Evolutionary conservation across 2,329 filamentous ascomycete genomes (phyloP).

Genomic region (Aplosporella prunicola): DNA sequence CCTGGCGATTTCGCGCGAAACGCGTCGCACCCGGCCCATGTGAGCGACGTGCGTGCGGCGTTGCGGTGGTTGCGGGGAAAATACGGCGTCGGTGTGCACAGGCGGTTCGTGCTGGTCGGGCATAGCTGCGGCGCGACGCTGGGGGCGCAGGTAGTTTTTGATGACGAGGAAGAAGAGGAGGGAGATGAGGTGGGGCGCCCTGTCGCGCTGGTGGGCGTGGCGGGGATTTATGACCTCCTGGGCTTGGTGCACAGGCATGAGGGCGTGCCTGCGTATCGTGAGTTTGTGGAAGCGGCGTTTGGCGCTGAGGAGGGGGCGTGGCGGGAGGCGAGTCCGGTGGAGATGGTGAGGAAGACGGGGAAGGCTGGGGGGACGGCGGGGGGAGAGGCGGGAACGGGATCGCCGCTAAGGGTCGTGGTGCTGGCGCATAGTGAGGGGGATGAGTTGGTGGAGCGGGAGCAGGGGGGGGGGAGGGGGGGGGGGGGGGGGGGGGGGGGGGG

Average conservation of each 20-base stretch:
- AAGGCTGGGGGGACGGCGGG: conserved; percentile 3
- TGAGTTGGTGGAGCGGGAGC: conserved; percentile 44
- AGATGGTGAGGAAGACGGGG: conserved; percentile 31
- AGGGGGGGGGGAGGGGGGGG: conserved; percentile 48
- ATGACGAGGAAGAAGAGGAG: conserved; percentile 16
- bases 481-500: conserved; percentile 38
- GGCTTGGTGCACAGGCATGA: conserved; percentile 40
- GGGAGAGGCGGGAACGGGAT: conserved; percentile 16
- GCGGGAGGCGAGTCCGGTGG: conserved; percentile 47
- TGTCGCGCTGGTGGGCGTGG: conserved; percentile 49
- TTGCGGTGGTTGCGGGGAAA: conserved; percentile 41
- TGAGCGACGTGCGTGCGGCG: conserved; percentile 47
- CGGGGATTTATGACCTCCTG: conserved; percentile 58
- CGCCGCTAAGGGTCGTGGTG: conserved; percentile 32
- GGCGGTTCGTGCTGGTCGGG: conserved; percentile 41
- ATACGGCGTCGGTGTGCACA: conserved; percentile 33
- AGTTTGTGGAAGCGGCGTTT: conserved; percentile 53
- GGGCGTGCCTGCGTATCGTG: conserved; percentile 44
- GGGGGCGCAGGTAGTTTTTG: conserved; percentile 51
- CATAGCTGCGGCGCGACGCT: conserved; percentile 58
- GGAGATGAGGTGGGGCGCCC: conserved; percentile 25
- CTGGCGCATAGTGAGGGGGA: conserved; percentile 40
- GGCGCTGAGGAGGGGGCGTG: conserved; percentile 44
- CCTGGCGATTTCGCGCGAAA: conserved; percentile 36
- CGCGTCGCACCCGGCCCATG: conserved; percentile 51